Evolutionary conservation across 2,329 filamentous ascomycete genomes (phyloP).

Genomic region (Exophiala alcalophila): DNA sequence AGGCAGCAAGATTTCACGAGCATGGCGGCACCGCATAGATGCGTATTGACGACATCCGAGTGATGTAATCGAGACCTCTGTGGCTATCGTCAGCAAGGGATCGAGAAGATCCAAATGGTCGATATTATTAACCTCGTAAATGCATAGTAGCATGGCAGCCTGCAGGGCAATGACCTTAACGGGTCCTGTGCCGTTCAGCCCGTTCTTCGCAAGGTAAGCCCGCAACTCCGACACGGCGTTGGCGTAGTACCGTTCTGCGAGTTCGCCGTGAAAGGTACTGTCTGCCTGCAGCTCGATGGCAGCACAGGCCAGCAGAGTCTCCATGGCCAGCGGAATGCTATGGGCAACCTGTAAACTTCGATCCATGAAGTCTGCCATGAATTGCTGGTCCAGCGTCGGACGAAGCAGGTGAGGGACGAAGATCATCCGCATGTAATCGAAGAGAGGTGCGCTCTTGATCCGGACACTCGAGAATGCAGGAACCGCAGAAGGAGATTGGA

Average conservation of each 20-base stretch:
- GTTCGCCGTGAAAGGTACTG: conserved; percentile 8
- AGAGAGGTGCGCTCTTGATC: conserved; percentile 19
- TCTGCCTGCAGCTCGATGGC: conserved; percentile 28
- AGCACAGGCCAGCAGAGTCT: conserved; percentile 30
- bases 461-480: too few relatives aligned
- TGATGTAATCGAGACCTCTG: conserved; percentile 26
- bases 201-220: conserved; percentile 3
- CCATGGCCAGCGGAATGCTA: conserved; percentile 28
- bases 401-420: conserved; percentile 31
- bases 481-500: too few relatives aligned
- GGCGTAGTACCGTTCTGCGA: conserved; percentile 27
- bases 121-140: conserved; percentile 31
- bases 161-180: conserved; percentile 21
- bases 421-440: conserved; percentile 28
- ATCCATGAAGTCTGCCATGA: conserved; percentile 18
- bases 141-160: conserved; percentile 30
- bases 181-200: not conserved
- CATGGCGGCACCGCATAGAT: conserved; percentile 30
- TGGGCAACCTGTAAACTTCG: conserved; percentile 25
- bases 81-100: not conserved
- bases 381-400: conserved; percentile 17
- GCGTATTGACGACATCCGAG: conserved; percentile 26
- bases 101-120: too few relatives aligned
- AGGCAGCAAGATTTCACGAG: conserved; percentile 23
- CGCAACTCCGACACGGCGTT: conserved; percentile 9